phyloP scores from a whole-genome alignment of 768 basidiomycete species.

The Tulasnella sp. region DNA sequence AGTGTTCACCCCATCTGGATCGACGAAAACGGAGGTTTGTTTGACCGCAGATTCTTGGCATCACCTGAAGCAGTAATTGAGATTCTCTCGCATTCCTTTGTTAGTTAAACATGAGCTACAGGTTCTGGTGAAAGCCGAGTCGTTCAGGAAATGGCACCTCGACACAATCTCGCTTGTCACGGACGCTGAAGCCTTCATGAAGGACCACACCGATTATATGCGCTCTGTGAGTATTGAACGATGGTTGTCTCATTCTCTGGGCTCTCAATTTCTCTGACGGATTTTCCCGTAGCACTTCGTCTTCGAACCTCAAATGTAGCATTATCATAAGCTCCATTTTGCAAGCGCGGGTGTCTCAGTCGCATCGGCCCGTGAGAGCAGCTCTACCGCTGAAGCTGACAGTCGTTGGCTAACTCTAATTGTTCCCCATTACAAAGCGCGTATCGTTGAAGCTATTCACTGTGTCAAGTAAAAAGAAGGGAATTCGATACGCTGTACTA shows the following conservation, averaged over 20 bases:
- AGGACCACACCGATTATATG: not conserved
- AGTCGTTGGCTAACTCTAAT: too few relatives aligned
- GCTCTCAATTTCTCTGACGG: not conserved
- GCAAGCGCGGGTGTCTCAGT: not conserved
- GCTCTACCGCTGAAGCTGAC: not conserved
- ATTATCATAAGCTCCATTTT: not conserved
- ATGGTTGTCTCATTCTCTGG: not conserved
- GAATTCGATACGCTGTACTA: too few relatives aligned
- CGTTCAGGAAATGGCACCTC: not conserved
- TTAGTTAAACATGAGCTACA: not conserved
- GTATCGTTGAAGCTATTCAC: too few relatives aligned
- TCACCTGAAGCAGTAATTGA: too few relatives aligned
- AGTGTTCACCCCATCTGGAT: not conserved
- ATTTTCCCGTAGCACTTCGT: not conserved
- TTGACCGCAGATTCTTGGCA: not conserved
- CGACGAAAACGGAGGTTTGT: not conserved
- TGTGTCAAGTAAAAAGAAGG: too few relatives aligned
- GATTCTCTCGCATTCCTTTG: not conserved
- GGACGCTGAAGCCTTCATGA: not conserved
- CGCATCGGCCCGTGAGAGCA: not conserved
- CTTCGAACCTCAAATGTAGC: not conserved
- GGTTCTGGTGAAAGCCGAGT: not conserved
- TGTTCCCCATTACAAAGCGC: too few relatives aligned
- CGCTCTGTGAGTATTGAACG: not conserved
- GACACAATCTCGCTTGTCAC: not conserved